Percentiles rank a stretch among this genome's conserved stretches.
Conservation (phyloP, 805 yeast genomes). For the Pichia gijzeniarum region DNA sequence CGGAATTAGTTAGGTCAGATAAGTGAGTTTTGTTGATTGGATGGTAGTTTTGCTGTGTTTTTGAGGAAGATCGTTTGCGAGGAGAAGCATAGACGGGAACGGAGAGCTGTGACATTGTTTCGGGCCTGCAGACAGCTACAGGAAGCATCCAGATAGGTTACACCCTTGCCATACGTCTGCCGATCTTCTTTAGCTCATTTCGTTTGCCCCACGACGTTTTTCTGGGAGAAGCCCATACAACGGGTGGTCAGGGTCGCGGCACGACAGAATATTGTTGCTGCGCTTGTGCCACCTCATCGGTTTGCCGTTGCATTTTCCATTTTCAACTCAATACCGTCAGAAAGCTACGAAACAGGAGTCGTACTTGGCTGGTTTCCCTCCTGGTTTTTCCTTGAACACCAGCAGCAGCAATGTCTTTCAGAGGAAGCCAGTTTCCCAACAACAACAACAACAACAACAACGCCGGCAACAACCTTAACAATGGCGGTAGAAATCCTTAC, state of each 20-base stretch:
- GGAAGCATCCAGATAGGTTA: too few relatives aligned
- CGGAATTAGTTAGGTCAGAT: constrained; percentile 12
- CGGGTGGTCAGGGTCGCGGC: too few relatives aligned
- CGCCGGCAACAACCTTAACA: background rate
- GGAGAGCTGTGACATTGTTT: background rate
- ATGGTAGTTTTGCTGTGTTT: constrained; percentile 28
- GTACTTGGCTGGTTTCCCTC: background rate
- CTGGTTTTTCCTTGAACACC: background rate
- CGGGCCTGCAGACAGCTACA: too few relatives aligned
- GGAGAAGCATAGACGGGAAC: constrained; percentile 6
- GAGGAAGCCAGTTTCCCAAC: constrained; percentile 29
- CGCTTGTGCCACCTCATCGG: too few relatives aligned
- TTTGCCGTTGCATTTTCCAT: too few relatives aligned
- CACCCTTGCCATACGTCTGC: too few relatives aligned
- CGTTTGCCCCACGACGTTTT: too few relatives aligned
- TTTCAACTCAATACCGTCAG: too few relatives aligned
- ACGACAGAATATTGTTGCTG: too few relatives aligned
- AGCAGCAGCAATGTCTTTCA: constrained; percentile 23
- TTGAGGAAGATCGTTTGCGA: constrained; percentile 30
- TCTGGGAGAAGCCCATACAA: too few relatives aligned
- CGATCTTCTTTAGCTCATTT: too few relatives aligned
- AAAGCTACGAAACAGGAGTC: too few relatives aligned
- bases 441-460: constrained; percentile 4
- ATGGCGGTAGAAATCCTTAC: constrained; percentile 3
- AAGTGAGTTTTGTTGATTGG: constrained; percentile 20